phyloP scores from a whole-genome alignment of 1,139 yeast genomes.

The Candida smagusa region DNA sequence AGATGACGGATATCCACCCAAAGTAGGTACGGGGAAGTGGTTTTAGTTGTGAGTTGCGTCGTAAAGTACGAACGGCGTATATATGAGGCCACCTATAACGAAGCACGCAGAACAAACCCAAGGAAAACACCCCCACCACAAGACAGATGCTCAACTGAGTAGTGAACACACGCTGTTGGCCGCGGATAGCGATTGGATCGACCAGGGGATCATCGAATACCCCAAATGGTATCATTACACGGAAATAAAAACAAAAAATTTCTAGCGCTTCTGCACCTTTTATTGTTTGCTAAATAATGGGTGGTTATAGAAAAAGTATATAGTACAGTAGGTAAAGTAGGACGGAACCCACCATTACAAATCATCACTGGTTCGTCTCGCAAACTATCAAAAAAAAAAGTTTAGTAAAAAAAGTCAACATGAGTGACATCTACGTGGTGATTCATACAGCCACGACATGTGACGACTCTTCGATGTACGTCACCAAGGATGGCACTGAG shows the following conservation, averaged over 20 bases:
- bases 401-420: constrained; percentile 12
- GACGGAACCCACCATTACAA: neutral
- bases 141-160: constrained; percentile 41
- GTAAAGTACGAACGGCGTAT: constrained; percentile 46
- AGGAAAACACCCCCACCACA: constrained; percentile 34
- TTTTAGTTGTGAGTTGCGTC: constrained; percentile 29
- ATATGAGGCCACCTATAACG: constrained; percentile 50
- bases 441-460: constrained; percentile 65
- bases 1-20: constrained; percentile 40
- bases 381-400: neutral
- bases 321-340: neutral
- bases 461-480: constrained; percentile 59
- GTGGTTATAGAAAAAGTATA: constrained; percentile 1
- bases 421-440: constrained; percentile 63
- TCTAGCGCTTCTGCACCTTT: no score
- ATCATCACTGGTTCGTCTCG: neutral
- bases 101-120: constrained; percentile 38
- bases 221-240: neutral
- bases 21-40: constrained; percentile 38
- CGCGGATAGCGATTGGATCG: constrained; percentile 28
- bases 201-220: constrained; percentile 17
- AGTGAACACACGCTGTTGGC: constrained; percentile 45
- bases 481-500: constrained; percentile 64
- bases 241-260: no score
- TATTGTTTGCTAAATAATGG: no score